These are phyloP conservation scores for Glycine latifolia DNA, from an alignment of 306 rosid species.

Conservation along the genomic window DNA sequence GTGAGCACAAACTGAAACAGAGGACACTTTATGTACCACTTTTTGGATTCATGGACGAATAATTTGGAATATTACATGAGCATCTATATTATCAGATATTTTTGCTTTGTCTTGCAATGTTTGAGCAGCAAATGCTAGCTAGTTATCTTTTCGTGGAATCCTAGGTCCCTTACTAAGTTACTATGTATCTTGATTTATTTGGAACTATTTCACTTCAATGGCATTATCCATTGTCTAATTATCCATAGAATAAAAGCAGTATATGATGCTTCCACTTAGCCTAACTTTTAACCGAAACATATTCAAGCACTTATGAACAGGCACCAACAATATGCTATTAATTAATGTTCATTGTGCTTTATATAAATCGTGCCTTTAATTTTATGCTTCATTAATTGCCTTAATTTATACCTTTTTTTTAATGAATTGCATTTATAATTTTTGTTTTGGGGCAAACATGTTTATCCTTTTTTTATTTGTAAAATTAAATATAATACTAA, in stretches of 20 bases:
- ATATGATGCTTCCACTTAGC: constrained; percentile 42
- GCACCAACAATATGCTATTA: not conserved
- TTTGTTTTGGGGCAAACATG: too few relatives aligned
- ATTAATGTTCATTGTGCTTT: too few relatives aligned
- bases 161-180: too few relatives aligned
- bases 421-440: too few relatives aligned
- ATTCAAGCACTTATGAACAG: not conserved
- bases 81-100: constrained; percentile 5
- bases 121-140: not conserved
- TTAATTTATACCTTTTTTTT: too few relatives aligned
- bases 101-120: constrained; percentile 37
- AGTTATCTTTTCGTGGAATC: too few relatives aligned
- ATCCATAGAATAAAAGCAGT: not conserved
- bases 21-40: not conserved
- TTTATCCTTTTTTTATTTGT: too few relatives aligned
- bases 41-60: not conserved
- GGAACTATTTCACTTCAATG: constrained; percentile 35
- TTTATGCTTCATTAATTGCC: too few relatives aligned
- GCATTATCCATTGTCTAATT: not conserved
- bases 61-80: not conserved
- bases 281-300: not conserved
- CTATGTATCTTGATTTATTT: not conserved
- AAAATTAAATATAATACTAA: too few relatives aligned
- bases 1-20: not conserved
- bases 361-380: too few relatives aligned